Evolutionary conservation across 2,329 filamentous ascomycete species (phyloP), one percentile per base, ranked within the genome.

Genomic region (Epichloe gansuensis): DNA sequence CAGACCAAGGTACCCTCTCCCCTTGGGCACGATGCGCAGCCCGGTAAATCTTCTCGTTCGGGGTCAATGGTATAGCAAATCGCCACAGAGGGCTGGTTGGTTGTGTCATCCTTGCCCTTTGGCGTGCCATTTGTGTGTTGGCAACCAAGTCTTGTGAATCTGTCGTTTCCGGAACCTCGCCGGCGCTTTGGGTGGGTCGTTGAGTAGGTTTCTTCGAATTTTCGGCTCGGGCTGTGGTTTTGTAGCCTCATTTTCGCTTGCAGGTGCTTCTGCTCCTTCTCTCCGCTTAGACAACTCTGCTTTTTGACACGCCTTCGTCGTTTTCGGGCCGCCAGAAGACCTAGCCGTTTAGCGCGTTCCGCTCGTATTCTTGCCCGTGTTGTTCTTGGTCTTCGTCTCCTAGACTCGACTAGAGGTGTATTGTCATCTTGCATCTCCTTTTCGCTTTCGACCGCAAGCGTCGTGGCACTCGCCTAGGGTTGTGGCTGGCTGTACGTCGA

Each of bases 111-210:
- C 80, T 86, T 23, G 93, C 89, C 55, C 93, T 77, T 98, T 98
- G 2, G 91, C 84, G 69, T 95, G 91, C 79, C 87, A 98, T 58
- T 94, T 71, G 67, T 98, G 93, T 6, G 93, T 97, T 0, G 93
- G 93, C 15, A 98, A 74, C 89, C 91, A 96, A 3, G 87, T 90
- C 73, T 97, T 97, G 66, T 87, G 77, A 46, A 85, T 72, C 65
- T 97, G 91, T 35, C 93, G 83, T 69, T 89, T 93, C 59, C 85
- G 82, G 65, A 89, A 97, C 61, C 85, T 91, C 23, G 71, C 80
- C 45, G 76, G 77, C 2, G 81, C 65, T 48, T 62, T 66, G 0
- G 70, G 71, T 2, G 82, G 66, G 65, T 80, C 74, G 52, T 88
- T 86, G 49, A 91, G 75, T 51, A 72, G 74, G 60, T 88, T 82